Evolutionary conservation across 495 filamentous ascomycete species (phyloP).

Genomic region (Beverwykella pulmonaria): DNA sequence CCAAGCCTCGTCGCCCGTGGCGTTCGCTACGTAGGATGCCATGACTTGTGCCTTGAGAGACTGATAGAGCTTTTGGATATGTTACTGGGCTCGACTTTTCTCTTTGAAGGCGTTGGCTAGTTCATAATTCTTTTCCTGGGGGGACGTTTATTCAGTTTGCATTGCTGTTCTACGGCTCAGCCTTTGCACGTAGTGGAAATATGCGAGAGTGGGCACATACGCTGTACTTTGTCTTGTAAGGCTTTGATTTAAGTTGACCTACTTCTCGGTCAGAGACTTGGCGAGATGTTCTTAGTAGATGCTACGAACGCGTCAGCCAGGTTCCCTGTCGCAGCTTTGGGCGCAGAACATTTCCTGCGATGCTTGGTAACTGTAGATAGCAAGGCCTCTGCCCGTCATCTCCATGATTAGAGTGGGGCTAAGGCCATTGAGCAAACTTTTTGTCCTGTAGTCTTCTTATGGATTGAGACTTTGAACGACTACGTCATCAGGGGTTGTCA

Average conservation of each 20-base stretch:
- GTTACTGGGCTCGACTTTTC: conserved; percentile 73
- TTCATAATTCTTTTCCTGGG: conserved; percentile 77
- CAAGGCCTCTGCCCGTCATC: conserved; percentile 78
- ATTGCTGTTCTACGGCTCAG: conserved; percentile 54
- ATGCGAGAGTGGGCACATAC: conserved; percentile 38
- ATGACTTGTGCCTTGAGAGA: conserved; percentile 75
- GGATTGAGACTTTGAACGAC: conserved; percentile 77
- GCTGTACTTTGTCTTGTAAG: conserved; percentile 63
- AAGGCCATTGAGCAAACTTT: conserved; percentile 83
- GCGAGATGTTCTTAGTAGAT: conserved; percentile 79
- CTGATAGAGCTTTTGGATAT: conserved; percentile 83
- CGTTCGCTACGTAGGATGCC: conserved; percentile 67
- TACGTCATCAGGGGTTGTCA: conserved; percentile 76
- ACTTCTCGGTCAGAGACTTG: conserved; percentile 75
- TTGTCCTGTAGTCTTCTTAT: conserved; percentile 91
- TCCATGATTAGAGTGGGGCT: conserved; percentile 87
- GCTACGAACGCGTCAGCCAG: conserved; percentile 50
- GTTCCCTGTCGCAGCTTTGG: not conserved
- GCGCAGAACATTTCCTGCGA: conserved; percentile 79
- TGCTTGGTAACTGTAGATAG: conserved; percentile 90
- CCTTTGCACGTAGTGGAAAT: conserved; percentile 19
- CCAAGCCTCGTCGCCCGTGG: conserved; percentile 66
- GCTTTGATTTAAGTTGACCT: conserved; percentile 65
- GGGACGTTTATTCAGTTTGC: conserved; percentile 64
- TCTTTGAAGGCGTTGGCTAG: conserved; percentile 68